Evolutionary conservation across 1,284 basidiomycete genomes (phyloP), one percentile per base, ranked within the genome.

Genomic region (Ganoderma meredithae): DNA sequence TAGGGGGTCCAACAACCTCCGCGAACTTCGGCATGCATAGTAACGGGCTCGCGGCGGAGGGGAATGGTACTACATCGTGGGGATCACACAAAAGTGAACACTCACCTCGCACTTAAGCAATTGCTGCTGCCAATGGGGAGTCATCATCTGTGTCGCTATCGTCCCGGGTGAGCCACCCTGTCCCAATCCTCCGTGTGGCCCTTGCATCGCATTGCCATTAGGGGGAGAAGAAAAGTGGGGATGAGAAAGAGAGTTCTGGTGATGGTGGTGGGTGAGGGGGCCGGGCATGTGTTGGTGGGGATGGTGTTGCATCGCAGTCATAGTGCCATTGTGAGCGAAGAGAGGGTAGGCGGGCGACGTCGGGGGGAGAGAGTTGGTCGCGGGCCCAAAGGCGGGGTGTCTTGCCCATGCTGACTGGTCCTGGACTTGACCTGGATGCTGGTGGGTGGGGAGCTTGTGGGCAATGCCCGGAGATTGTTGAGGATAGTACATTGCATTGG

Each of bases 51-150:
- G 27, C 27, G 27, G 27, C 27, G 27, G 27, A 31, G 27, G 27
- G 27, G 56, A 33, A 47, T 9, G 49, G 61, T 27, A 17, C 40
- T 15, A 36, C 77, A 60, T 60, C 58, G 58, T 60, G 36, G 58
- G 39, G 33, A 65, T 59, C 52, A 43, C 43, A 33, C 0, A 10
- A 40, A 59, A 63, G n/a, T 49, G 39, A 33, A 52, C 5, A 81
- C 88, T 70, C 76, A 92, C 92, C 83, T 94, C 92, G 79, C 87
- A 94, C 79, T 94, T 94, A 78, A 94, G 83, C 74, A 94, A 80
- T 79, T 94, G 92, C 74, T 93, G 89, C 75, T 93, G 90, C 92
- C 92, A 94, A 72, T 94, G 92, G 8, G 87, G 86, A 33, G 85
- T 87, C 72, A 92, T 87, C 73, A 89, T 85, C 80, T 89, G 89